Percentiles rank a stretch among this genome's conserved stretches.
Evolutionary conservation across 768 basidiomycete species (phyloP).

Genomic region (Asterophora lycoperdoides): DNA sequence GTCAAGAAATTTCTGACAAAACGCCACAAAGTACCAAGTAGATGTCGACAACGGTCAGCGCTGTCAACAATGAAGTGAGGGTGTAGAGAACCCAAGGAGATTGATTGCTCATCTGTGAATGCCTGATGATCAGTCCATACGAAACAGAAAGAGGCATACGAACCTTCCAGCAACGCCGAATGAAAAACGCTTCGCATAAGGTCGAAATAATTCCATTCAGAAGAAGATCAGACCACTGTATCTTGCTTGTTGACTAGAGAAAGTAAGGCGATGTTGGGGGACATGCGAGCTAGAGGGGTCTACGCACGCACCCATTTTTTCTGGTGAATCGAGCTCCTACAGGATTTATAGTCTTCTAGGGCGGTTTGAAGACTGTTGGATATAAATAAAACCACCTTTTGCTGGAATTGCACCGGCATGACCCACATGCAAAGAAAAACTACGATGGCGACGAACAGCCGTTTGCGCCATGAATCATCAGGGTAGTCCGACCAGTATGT

Average conservation of each 20-base stretch:
- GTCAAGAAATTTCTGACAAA: neutral
- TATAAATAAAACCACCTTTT: neutral
- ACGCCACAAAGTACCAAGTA: conserved; percentile 28
- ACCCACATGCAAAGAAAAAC: conserved; percentile 41
- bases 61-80: conserved; percentile 29
- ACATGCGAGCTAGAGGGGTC: neutral
- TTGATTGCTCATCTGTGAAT: conserved; percentile 36
- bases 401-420: neutral
- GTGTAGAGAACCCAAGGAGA: conserved; percentile 33
- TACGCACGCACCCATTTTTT: conserved; percentile 30
- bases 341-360: conserved; percentile 39
- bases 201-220: conserved; percentile 44
- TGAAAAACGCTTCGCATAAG: conserved; percentile 45
- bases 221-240: conserved; percentile 44
- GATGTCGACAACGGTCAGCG: conserved; percentile 35
- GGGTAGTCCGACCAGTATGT: conserved; percentile 38
- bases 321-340: conserved; percentile 31
- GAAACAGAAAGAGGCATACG: neutral
- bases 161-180: conserved; percentile 51
- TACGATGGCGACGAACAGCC: conserved; percentile 36
- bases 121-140: neutral
- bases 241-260: conserved; percentile 31
- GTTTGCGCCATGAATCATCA: conserved; percentile 42
- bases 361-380: conserved; percentile 33
- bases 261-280: neutral